Percentiles rank a stretch among this genome's conserved stretches.
Conservation (phyloP, 2,329 filamentous ascomycete species). For the Epichloe scottii region DNA sequence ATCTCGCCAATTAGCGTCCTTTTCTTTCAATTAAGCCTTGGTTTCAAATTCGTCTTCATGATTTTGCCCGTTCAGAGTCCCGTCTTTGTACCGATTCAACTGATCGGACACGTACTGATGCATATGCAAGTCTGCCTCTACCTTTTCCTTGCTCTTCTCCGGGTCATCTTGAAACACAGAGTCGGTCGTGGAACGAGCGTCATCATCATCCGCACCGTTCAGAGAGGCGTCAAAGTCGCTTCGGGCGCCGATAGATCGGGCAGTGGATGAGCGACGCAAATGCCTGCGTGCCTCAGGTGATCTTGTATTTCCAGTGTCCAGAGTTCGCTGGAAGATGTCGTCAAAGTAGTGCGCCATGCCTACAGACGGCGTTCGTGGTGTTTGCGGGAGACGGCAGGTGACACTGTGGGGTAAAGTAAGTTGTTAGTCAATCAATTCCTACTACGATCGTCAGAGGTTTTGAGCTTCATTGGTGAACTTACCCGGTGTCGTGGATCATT, state of each 20-base stretch:
- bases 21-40: conserved; percentile 14
- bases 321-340: conserved; percentile 55
- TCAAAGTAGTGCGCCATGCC: conserved; percentile 93
- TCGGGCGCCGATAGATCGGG: conserved; percentile 69
- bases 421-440: conserved; percentile 1
- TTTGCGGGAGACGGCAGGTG: conserved; percentile 83
- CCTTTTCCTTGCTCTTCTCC: conserved; percentile 34
- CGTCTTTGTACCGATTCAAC: conserved; percentile 51
- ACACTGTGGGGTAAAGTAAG: conserved; percentile 37
- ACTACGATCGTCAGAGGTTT: not conserved
- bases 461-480: conserved; percentile 25
- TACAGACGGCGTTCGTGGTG: conserved; percentile 72
- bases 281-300: conserved; percentile 30
- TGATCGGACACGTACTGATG: conserved; percentile 74
- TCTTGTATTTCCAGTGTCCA: conserved; percentile 24
- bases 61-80: conserved; percentile 13
- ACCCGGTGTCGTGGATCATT: conserved; percentile 97
- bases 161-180: conserved; percentile 23
- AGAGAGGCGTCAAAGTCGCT: conserved; percentile 57
- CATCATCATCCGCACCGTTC: conserved; percentile 34
- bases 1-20: not conserved
- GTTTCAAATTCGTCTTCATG: conserved; percentile 37
- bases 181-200: conserved; percentile 20
- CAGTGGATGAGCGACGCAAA: conserved; percentile 68
- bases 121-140: conserved; percentile 56